These are phyloP conservation scores for Ascochyta rabiei DNA, from an alignment of 2,329 filamentous ascomycete genomes.

Conservation along the genomic window DNA sequence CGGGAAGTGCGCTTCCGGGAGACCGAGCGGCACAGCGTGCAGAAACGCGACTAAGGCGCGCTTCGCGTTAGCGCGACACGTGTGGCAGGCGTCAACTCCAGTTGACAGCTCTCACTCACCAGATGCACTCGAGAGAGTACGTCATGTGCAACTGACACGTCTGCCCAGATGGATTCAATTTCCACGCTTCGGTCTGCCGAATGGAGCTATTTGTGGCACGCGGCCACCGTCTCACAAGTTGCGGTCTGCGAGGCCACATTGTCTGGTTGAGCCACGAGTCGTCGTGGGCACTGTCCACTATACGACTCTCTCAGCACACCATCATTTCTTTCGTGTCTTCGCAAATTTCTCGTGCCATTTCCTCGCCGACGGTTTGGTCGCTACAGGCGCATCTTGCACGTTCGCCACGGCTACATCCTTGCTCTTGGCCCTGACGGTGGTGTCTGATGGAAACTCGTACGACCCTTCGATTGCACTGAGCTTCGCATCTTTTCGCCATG, in stretches of 20 bases:
- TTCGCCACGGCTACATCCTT: slow-evolving; percentile 10
- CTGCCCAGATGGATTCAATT: background rate
- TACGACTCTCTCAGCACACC: slow-evolving; percentile 10
- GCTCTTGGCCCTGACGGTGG: slow-evolving; percentile 39
- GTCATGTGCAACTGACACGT: background rate
- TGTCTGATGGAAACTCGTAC: slow-evolving; percentile 42
- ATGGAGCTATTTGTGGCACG: background rate
- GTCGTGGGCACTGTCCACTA: slow-evolving; percentile 14
- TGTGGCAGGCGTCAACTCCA: too few relatives aligned
- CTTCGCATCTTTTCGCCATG: slow-evolving; percentile 44
- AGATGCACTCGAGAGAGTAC: background rate
- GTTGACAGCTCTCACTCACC: background rate
- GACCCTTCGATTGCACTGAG: slow-evolving; percentile 39
- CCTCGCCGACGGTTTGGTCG: slow-evolving; percentile 38
- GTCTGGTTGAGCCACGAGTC: slow-evolving; percentile 11
- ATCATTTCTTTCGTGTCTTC: slow-evolving; percentile 40
- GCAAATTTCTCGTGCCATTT: slow-evolving; percentile 51
- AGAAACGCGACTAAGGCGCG: slow-evolving; percentile 8
- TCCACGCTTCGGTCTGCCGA: background rate
- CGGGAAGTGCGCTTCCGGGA: slow-evolving; percentile 13
- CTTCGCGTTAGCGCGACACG: background rate
- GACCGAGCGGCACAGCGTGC: background rate
- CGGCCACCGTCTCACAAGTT: background rate
- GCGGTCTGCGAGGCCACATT: slow-evolving; percentile 1
- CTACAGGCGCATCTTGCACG: slow-evolving; percentile 10